Base-by-base conservation (phyloP, 805 yeast genomes). In the Cyberlindnera xishuangbannaensis region DNA sequence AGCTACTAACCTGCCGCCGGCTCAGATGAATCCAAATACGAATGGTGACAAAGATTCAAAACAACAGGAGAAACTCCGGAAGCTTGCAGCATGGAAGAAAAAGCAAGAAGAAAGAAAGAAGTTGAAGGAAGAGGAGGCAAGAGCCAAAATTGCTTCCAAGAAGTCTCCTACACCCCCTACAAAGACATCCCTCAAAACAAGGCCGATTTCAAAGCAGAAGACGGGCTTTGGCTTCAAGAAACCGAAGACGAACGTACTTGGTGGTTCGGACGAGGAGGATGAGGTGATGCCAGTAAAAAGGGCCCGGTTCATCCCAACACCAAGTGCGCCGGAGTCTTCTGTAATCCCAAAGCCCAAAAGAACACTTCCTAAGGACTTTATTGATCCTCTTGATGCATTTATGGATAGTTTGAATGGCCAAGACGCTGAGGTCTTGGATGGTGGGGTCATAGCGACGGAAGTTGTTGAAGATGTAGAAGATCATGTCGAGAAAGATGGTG, bases 41-140 rank as follows among this genome's bases (percentile, higher is more conserved):
- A n/a, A n/a, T n/a, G n/a, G n/a, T n/a, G 43, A 18, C 18, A 27
- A 22, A 12, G 51, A 40, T 16, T 25, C 33, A 11, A 48, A 46
- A 41, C 47, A 44, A 33, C 41, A 36, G 16, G 59, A 55, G 25
- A 57, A 69, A 27, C 62, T 59, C 27, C 52, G 55, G 40, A 61
- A 68, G 37, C 48, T 73, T 0, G 72, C 68, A 36, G 74, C 71
- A 17, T 75, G 80, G 79, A 73, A 71, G 51, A 59, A 53, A 56
- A 65, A 61, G 43, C 62, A 58, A 36, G 47, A 43, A 16, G 52
- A 43, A 34, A 27, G 41, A 32, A 56, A 45, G 51, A 50, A 25
- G 31, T 49, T 37, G 15, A 41, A 39, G 23, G 49, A 41, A 33
- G 43, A 31, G 32, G 45, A 28, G 30, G 40, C 42, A 20, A 12